A percentile compares a stretch with the other conserved stretches of the same genome.
Conservation (phyloP, 2,329 filamentous ascomycete genomes). For the Sarocladiaceae sp. region DNA sequence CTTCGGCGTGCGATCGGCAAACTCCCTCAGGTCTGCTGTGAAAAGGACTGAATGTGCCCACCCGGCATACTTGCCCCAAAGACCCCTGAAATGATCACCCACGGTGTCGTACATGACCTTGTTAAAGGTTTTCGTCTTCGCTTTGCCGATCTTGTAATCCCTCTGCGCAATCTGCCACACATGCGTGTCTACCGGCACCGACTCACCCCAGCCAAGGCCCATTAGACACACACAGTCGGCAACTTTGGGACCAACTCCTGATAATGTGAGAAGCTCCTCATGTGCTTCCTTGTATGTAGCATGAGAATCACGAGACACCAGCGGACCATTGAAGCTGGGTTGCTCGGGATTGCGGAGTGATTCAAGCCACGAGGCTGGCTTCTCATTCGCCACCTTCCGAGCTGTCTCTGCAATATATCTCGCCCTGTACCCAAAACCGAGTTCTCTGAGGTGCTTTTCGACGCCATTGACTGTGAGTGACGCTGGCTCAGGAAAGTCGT, state of each 20-base stretch:
- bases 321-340: slow-evolving; percentile 44
- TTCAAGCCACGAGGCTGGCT: slow-evolving; percentile 69
- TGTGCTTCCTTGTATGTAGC: slow-evolving; percentile 75
- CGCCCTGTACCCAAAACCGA: slow-evolving; percentile 92
- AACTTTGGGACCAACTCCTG: slow-evolving; percentile 93
- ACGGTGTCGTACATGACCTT: slow-evolving; percentile 86
- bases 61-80: slow-evolving; percentile 91
- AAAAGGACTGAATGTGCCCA: slow-evolving; percentile 98
- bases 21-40: slow-evolving; percentile 82
- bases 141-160: slow-evolving; percentile 89
- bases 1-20: slow-evolving; percentile 56
- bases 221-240: slow-evolving; percentile 95
- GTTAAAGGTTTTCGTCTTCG: slow-evolving; percentile 77
- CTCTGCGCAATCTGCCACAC: slow-evolving; percentile 97
- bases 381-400: slow-evolving; percentile 59
- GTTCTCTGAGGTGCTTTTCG: slow-evolving; percentile 68
- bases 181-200: slow-evolving; percentile 94
- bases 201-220: slow-evolving; percentile 92
- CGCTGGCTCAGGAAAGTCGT: slow-evolving; percentile 78
- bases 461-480: slow-evolving; percentile 69
- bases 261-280: slow-evolving; percentile 67
- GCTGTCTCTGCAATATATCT: slow-evolving; percentile 90
- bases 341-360: slow-evolving; percentile 70
- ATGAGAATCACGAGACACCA: slow-evolving; percentile 38
- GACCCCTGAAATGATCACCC: slow-evolving; percentile 76